Evolutionary conservation across 139 green algal genomes (phyloP).

Genomic region (Micractinium conductrix): DNA sequence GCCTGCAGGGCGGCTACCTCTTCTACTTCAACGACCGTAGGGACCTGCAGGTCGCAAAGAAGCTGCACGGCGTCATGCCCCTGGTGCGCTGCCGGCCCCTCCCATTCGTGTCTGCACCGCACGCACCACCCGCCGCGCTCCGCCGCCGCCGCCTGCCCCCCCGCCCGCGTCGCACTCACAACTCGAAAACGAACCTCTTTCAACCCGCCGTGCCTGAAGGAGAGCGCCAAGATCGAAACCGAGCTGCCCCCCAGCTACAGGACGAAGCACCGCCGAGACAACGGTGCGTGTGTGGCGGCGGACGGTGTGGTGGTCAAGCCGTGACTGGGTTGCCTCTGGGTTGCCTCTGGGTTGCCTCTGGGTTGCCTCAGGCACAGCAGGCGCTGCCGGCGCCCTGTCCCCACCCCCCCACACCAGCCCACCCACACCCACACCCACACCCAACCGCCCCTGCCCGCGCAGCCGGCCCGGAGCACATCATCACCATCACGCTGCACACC

Average conservation of each 20-base stretch:
- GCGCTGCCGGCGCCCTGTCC: too few relatives aligned
- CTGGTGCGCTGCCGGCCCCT: background rate
- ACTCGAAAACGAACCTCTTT: too few relatives aligned
- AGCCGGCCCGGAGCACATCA: background rate
- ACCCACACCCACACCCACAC: too few relatives aligned
- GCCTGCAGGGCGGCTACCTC: conserved; percentile 14
- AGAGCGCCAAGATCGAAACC: conserved; percentile 22
- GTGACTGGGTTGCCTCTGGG: background rate
- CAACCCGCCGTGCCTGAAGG: background rate
- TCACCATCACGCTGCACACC: conserved; percentile 36
- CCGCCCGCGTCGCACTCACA: too few relatives aligned
- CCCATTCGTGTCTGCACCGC: background rate
- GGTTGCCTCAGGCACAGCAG: too few relatives aligned
- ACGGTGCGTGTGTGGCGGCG: too few relatives aligned
- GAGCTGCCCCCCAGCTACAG: conserved; percentile 9
- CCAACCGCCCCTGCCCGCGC: background rate
- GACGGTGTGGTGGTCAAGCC: too few relatives aligned
- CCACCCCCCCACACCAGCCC: too few relatives aligned
- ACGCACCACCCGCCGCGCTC: too few relatives aligned
- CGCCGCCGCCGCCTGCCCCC: too few relatives aligned
- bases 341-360: too few relatives aligned
- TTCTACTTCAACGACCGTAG: conserved; percentile 38
- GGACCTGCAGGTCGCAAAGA: background rate
- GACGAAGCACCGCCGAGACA: too few relatives aligned
- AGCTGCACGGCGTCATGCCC: conserved; percentile 24